Percentiles rank a stretch among this genome's conserved stretches.
phyloP scores from a whole-genome alignment of 192 early-diverging fungal species.

The Podila verticillata region DNA sequence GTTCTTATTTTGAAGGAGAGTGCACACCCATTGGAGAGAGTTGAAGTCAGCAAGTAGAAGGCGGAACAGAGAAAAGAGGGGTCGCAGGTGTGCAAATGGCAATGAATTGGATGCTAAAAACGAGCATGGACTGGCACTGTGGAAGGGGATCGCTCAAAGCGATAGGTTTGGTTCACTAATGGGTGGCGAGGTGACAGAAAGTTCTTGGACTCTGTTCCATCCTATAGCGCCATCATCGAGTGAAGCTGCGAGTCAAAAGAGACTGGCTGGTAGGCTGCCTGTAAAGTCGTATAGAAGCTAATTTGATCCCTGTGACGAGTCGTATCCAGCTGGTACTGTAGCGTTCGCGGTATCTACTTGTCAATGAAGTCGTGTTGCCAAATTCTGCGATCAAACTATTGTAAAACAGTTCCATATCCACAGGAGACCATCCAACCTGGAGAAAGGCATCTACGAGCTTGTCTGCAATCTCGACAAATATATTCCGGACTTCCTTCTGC shows the following conservation, averaged over 20 bases:
- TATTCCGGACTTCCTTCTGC: slow-evolving; percentile 48
- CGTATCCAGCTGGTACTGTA: slow-evolving; percentile 45
- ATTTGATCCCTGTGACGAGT: slow-evolving; percentile 40
- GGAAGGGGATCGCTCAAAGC: slow-evolving; percentile 4
- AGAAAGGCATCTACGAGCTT: slow-evolving; percentile 47
- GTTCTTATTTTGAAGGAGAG: no score
- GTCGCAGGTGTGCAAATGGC: not conserved
- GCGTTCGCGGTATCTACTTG: slow-evolving; percentile 39
- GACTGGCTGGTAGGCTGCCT: slow-evolving; percentile 37
- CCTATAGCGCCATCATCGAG: slow-evolving; percentile 11
- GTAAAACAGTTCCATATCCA: slow-evolving; percentile 34
- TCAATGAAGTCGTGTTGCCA: slow-evolving; percentile 20
- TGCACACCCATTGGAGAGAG: no score
- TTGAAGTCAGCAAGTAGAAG: no score
- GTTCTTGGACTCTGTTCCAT: no score
- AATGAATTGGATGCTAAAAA: not conserved
- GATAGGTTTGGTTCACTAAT: not conserved
- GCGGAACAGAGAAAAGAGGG: not conserved
- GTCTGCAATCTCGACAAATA: slow-evolving; percentile 42
- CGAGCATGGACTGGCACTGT: not conserved
- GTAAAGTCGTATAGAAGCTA: slow-evolving; percentile 49
- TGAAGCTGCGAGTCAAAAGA: slow-evolving; percentile 41
- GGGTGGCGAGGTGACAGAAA: not conserved
- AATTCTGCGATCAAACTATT: slow-evolving; percentile 24
- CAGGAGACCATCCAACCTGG: slow-evolving; percentile 33